Conservation (phyloP, 2,329 filamentous ascomycete species). For the Sphaceloma murrayae region DNA sequence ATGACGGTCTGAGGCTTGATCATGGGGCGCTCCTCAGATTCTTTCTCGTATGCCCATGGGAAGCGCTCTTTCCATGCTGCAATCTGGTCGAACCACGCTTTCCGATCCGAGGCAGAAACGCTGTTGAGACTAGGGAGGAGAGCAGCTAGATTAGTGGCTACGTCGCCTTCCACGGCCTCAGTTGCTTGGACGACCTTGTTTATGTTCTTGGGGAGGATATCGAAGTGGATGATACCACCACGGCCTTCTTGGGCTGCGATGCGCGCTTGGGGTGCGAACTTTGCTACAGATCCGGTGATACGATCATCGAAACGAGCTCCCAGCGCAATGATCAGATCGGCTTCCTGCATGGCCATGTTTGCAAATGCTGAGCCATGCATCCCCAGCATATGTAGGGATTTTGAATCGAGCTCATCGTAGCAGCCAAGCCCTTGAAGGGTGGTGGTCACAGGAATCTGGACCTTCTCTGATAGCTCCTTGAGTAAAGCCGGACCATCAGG, state of each 20-base stretch:
- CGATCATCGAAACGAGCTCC: conserved; percentile 94
- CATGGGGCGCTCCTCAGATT: conserved; percentile 56
- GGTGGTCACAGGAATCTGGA: conserved; percentile 86
- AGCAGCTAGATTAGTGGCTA: conserved; percentile 63
- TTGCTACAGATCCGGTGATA: conserved; percentile 69
- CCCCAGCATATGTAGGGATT: conserved; percentile 94
- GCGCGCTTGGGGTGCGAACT: conserved; percentile 84
- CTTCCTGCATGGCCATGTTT: conserved; percentile 96
- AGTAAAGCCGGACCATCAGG: conserved; percentile 71
- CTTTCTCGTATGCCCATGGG: conserved; percentile 76
- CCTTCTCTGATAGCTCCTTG: conserved; percentile 80
- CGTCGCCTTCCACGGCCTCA: conserved; percentile 89
- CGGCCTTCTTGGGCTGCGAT: conserved; percentile 73
- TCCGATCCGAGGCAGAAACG: conserved; percentile 54
- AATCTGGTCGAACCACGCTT: conserved; percentile 85
- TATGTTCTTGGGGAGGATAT: conserved; percentile 99
- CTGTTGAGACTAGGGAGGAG: conserved; percentile 64
- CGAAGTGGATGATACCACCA: conserved; percentile 93
- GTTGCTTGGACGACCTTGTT: conserved; percentile 98
- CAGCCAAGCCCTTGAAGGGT: conserved; percentile 88
- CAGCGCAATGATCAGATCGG: conserved; percentile 89
- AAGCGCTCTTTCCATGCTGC: conserved; percentile 83
- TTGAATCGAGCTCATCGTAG: conserved; percentile 86
- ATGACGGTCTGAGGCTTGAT: conserved; percentile 96
- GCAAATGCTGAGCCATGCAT: conserved; percentile 98